Evolutionary conservation across 306 rosid genomes (phyloP), one percentile per base, ranked within the genome.

Genomic region (Hylodesmum podocarpum): DNA sequence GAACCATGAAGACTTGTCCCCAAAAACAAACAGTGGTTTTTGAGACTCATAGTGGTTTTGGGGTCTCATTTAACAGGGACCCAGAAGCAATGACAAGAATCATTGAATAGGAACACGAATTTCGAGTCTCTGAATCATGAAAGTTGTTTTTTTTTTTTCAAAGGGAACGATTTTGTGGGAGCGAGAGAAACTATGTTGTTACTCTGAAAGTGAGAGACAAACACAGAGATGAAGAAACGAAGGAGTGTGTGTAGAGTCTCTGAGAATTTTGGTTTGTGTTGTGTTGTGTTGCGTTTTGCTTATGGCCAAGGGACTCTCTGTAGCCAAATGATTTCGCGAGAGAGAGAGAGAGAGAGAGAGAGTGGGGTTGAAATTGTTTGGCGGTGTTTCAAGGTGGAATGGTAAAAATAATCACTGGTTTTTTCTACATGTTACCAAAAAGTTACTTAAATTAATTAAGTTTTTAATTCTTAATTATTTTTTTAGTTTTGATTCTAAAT

Each of bases 41-140:
- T 88, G 77, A 79, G 69, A 15, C 76, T 87, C 97, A 91, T 94
- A 79, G 66, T 61, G n/a, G n/a, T n/a, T n/a, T n/a, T n/a, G 19
- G 29, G 33, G 77, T 69, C 50, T 78, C 57, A 64, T 65, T 24
- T 65, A 14, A 14, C 19, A 76, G 88, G 88, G 88, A 84, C 88
- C 86, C 78, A 82, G 91, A 88, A 73, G 72, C 83, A 61, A 66
- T 54, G 70, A 65, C 65, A 73, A 68, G 66, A 78, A 69, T 22
- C 82, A 69, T 78, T 66, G 72, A 47, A 46, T 16, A 21, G 14
- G 31, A 41, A 73, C 57, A 16, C 41, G 6, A 11, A 11, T 57
- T 25, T 72, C 12, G 50, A 22, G 13, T 25, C 19, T 8, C 25
- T 22, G 59, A 59, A 67, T 54, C 70, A 64, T 10, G 61, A 41